phyloP scores from a whole-genome alignment of 352 stramenopile genomes.

The Plasmopara muralis region DNA sequence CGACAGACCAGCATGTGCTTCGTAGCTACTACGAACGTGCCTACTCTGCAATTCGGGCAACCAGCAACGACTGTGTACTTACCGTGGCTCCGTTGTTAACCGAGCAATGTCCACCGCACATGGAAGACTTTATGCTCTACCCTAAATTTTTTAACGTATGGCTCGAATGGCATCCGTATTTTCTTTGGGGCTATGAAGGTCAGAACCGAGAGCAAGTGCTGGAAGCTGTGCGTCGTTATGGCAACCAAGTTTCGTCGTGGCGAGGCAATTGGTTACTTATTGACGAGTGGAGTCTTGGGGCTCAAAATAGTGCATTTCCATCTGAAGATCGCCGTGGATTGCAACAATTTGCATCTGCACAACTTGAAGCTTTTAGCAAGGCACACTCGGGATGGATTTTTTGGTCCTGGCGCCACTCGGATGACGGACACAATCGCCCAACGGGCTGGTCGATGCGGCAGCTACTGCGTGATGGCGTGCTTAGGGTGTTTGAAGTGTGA shows the following conservation, averaged over 20 bases:
- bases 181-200: constrained; percentile 76
- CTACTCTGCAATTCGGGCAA: constrained; percentile 57
- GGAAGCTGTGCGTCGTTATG: constrained; percentile 45
- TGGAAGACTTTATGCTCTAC: constrained; percentile 57
- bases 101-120: constrained; percentile 42
- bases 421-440: constrained; percentile 46
- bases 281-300: constrained; percentile 76
- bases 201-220: constrained; percentile 55
- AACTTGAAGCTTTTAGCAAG: constrained; percentile 48
- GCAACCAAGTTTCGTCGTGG: constrained; percentile 50
- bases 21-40: constrained; percentile 71
- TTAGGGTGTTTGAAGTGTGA: constrained; percentile 21
- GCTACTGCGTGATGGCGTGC: constrained; percentile 66
- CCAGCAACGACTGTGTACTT: constrained; percentile 72
- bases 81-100: constrained; percentile 51
- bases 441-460: constrained; percentile 76
- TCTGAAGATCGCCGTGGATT: constrained; percentile 36
- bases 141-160: constrained; percentile 68
- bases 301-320: constrained; percentile 51
- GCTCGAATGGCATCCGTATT: constrained; percentile 85
- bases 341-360: constrained; percentile 45
- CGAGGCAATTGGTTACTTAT: constrained; percentile 69
- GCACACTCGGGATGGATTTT: constrained; percentile 81
- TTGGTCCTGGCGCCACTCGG: constrained; percentile 78
- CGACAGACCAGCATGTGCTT: constrained; percentile 46